These are phyloP conservation scores for Fomitopsis schrenkii DNA, from an alignment of 1,284 basidiomycete genomes.

Conservation along the genomic window DNA sequence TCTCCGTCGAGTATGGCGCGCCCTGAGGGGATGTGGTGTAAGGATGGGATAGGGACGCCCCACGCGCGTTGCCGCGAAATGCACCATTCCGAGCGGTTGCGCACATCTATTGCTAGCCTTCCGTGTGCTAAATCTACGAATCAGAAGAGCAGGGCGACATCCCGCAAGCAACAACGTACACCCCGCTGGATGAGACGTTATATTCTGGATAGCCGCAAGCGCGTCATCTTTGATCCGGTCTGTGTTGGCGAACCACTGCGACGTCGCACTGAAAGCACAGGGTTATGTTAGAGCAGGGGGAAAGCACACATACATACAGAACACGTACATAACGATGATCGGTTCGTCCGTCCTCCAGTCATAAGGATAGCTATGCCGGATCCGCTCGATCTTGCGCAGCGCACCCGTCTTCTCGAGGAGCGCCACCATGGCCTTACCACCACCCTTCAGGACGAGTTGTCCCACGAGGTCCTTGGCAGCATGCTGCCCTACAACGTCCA, in stretches of 20 bases:
- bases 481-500: slow-evolving; percentile 47
- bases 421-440: slow-evolving; percentile 63
- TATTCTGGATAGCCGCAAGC: slow-evolving; percentile 64
- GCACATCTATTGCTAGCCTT: slow-evolving; percentile 83
- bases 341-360: slow-evolving; percentile 97
- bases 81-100: slow-evolving; percentile 95
- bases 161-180: slow-evolving; percentile 46
- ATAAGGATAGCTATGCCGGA: slow-evolving; percentile 91
- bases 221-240: slow-evolving; percentile 81
- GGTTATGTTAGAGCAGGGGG: neutral
- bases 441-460: slow-evolving; percentile 69
- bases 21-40: slow-evolving; percentile 69
- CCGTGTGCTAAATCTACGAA: slow-evolving; percentile 57
- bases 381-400: slow-evolving; percentile 66
- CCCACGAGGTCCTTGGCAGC: slow-evolving; percentile 54
- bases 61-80: slow-evolving; percentile 97
- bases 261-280: slow-evolving; percentile 69
- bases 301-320: neutral
- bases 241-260: slow-evolving; percentile 97
- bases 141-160: neutral
- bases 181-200: slow-evolving; percentile 74
- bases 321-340: slow-evolving; percentile 78
- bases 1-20: slow-evolving; percentile 63
- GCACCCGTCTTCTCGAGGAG: slow-evolving; percentile 58
- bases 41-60: slow-evolving; percentile 95